Evolutionary conservation across 106 monocot genomes (phyloP), one percentile per base, ranked within the genome.

Genomic region (Dioscorea dumetorum): DNA sequence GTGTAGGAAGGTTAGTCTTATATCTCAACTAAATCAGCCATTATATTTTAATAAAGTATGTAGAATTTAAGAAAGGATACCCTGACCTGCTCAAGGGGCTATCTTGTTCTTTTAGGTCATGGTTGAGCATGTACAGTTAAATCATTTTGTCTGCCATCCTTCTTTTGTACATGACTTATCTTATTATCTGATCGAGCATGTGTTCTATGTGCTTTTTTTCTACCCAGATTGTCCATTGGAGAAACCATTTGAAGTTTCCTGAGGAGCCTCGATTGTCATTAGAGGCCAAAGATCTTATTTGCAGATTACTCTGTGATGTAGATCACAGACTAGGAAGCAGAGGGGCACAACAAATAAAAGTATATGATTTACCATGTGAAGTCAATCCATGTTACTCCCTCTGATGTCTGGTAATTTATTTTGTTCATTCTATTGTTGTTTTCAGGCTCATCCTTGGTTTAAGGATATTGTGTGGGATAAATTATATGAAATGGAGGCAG

Each of bases 391-490:
- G 5, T 16, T 13, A 54, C 5, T 8, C 4, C 18, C 5, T 54
- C 4, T 19, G 18, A 54, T 54, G 15, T 67, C 56, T 15, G 19
- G 0, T 19, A 54, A 61, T 57, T 48, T 78, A 50, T 14, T 69
- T 49, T 35, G 14, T 15, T 58, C 14, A 41, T 41, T 41, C 41
- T 8, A 41, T 80, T 58, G 61, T 59, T 64, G 24, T 68, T 72
- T 33, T 73, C 74, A 99, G 97, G 97, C 89, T 35, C 97, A 99
- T 82, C 92, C 97, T 50, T 99, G 97, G 97, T 99, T 99, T 73
- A 86, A 54, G 71, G 86, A 70, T 67, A 64, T 92, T 67, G 56
- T 63, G 41, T 99, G 97, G 97, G 97, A 99, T 60, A 92, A 87
- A 69, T 81, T 99, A 49, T 99, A 99, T 84, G 92, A 99, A 69